Conservation (phyloP, 495 filamentous ascomycete species). For the Gamarada debralockiae region DNA sequence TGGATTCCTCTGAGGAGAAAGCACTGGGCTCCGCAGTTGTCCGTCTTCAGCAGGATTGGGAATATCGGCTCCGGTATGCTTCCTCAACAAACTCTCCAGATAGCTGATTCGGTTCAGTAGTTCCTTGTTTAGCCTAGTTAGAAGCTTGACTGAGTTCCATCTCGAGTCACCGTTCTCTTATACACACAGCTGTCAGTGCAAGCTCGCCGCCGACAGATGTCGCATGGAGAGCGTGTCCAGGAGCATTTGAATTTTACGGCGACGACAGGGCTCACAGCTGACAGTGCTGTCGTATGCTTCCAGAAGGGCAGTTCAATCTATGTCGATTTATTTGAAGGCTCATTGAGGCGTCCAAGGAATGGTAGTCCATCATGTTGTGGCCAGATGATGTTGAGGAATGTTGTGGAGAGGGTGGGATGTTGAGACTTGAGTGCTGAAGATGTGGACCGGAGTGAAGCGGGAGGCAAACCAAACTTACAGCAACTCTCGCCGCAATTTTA, state of each 20-base stretch:
- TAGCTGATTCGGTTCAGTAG: conserved; percentile 7
- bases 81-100: conserved; percentile 4
- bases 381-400: too few species aligned
- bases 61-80: conserved; percentile 6
- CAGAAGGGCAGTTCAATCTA: too few species aligned
- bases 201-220: conserved; percentile 4
- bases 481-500: too few species aligned
- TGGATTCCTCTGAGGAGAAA: not conserved
- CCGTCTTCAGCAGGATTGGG: not conserved
- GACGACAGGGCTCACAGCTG: conserved; percentile 14
- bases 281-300: conserved; percentile 9
- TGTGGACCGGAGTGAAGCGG: too few species aligned
- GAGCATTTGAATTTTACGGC: conserved; percentile 17
- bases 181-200: conserved; percentile 9
- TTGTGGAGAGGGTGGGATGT: too few species aligned
- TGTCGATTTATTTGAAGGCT: too few species aligned
- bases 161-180: not conserved
- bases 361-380: too few species aligned
- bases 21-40: not conserved
- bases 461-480: too few species aligned
- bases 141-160: not conserved
- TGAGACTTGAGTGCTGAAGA: too few species aligned
- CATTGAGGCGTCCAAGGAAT: too few species aligned
- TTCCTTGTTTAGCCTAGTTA: not conserved
- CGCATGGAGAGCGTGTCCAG: conserved; percentile 1